These are phyloP conservation scores for Leucosporidium scottii DNA, from an alignment of 768 basidiomycete genomes.

Conservation along the genomic window DNA sequence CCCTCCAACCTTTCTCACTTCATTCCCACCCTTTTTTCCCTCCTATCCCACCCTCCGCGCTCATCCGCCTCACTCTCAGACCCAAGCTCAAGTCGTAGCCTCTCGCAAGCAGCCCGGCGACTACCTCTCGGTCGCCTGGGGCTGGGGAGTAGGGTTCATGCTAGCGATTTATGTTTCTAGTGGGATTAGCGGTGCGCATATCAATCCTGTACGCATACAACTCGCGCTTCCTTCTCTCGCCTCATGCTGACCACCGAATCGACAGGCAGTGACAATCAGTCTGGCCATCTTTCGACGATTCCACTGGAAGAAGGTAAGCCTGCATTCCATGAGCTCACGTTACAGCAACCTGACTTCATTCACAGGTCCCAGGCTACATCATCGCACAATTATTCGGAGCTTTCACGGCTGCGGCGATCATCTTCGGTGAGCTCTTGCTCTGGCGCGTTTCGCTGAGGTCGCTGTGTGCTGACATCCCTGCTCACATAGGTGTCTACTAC, in stretches of 20 bases:
- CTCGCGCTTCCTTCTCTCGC: too few relatives aligned
- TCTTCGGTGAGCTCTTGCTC: background rate
- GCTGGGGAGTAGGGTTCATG: conserved; percentile 3
- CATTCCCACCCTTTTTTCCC: too few relatives aligned
- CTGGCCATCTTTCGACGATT: background rate
- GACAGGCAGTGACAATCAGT: background rate
- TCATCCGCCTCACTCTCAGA: background rate
- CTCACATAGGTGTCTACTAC: background rate
- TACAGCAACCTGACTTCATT: background rate
- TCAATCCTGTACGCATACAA: background rate
- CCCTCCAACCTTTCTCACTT: too few relatives aligned
- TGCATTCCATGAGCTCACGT: background rate
- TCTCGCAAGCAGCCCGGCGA: background rate
- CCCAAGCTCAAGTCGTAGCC: conserved; percentile 1
- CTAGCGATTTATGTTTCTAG: background rate
- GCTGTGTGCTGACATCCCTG: too few relatives aligned
- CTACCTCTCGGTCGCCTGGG: conserved; percentile 1
- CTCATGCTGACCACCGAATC: too few relatives aligned
- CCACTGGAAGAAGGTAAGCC: background rate
- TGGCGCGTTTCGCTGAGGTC: too few relatives aligned
- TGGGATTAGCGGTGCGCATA: background rate
- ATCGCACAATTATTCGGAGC: background rate
- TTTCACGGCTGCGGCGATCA: background rate
- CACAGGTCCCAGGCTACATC: background rate
- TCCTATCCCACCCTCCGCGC: too few relatives aligned